Evolutionary conservation across 305 asterid genomes (phyloP).

Genomic region (Fraxinus dipetala): DNA sequence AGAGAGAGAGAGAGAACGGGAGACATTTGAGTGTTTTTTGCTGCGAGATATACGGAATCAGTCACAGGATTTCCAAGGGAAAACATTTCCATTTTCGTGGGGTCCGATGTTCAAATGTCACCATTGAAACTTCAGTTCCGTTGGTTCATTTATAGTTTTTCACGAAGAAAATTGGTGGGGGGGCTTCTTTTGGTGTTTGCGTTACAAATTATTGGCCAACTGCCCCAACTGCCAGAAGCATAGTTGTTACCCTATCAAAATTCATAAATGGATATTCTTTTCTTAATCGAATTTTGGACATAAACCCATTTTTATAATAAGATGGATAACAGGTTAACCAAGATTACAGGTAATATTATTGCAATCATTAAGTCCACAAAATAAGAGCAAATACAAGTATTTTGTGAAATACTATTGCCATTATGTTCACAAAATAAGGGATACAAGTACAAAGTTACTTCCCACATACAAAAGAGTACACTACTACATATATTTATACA

Average conservation of each 20-base stretch:
- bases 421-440: slow-evolving; percentile 1
- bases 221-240: slow-evolving; percentile 2
- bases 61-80: slow-evolving; percentile 13
- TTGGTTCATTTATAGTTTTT: slow-evolving; percentile 10
- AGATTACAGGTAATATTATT: background rate
- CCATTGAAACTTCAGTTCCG: slow-evolving; percentile 29
- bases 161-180: background rate
- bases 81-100: slow-evolving; percentile 29
- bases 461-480: slow-evolving; percentile 16
- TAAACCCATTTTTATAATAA: background rate
- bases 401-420: slow-evolving; percentile 8
- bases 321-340: background rate
- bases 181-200: background rate
- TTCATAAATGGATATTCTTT: background rate
- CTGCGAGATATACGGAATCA: slow-evolving; percentile 42
- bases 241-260: background rate
- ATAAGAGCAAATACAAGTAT: background rate
- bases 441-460: slow-evolving; percentile 19
- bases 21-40: slow-evolving; percentile 18
- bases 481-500: background rate
- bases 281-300: background rate
- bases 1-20: slow-evolving; percentile 23
- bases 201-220: slow-evolving; percentile 19
- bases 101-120: slow-evolving; percentile 30
- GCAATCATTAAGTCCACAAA: background rate